phyloP scores from a whole-genome alignment of 106 monocot species.

The Dendrobium huoshanense region DNA sequence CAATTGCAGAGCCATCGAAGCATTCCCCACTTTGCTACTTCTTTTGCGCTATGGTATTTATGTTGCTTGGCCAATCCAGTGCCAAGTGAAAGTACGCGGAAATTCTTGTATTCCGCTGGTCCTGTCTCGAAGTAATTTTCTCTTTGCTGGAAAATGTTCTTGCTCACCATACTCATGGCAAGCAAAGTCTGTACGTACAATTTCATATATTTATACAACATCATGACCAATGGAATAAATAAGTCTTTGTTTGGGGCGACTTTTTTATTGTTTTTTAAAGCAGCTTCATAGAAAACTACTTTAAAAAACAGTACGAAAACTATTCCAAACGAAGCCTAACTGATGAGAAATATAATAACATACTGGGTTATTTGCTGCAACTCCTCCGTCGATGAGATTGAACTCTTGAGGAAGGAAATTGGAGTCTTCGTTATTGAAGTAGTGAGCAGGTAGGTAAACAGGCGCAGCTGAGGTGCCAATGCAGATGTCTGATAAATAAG shows the following conservation, averaged over 20 bases:
- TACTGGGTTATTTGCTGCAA: constrained; percentile 65
- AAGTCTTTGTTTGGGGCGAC: too few species aligned
- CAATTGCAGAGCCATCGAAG: constrained; percentile 40
- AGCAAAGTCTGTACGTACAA: constrained; percentile 32
- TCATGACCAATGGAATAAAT: too few species aligned
- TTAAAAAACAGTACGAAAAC: too few species aligned
- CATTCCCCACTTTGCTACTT: constrained; percentile 45
- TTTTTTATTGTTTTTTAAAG: too few species aligned
- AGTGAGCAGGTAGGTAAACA: constrained; percentile 53
- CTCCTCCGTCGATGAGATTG: constrained; percentile 53
- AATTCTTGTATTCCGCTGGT: constrained; percentile 45
- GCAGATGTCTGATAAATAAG: constrained; percentile 45
- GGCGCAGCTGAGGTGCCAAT: constrained; percentile 54
- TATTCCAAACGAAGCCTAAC: too few species aligned
- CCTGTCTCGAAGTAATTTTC: constrained; percentile 40
- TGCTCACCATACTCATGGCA: constrained; percentile 43
- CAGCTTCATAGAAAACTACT: too few species aligned
- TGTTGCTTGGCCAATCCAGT: constrained; percentile 32
- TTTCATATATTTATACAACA: too few species aligned
- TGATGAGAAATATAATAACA: not conserved
- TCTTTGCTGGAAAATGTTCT: constrained; percentile 32
- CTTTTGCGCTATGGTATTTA: constrained; percentile 19
- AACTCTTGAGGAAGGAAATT: constrained; percentile 16
- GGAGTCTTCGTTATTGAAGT: constrained; percentile 26
- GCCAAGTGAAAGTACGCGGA: constrained; percentile 56